These are phyloP conservation scores for Pseudonitzschia pungens DNA, from an alignment of 108 stramenopile genomes.

Conservation along the genomic window DNA sequence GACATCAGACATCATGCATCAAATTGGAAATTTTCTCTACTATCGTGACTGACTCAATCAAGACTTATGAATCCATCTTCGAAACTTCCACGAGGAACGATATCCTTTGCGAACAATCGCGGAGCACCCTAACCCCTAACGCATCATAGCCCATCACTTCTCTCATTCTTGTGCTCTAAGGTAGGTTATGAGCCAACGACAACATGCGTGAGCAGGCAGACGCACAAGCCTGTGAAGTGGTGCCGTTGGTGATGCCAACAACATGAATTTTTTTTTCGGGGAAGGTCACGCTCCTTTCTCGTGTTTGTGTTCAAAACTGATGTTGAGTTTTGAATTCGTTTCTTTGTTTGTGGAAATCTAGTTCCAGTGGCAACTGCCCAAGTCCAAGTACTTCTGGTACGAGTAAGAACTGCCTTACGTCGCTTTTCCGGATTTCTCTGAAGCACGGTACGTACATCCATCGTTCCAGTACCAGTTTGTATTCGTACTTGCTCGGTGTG, in stretches of 20 bases:
- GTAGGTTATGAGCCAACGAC: not conserved
- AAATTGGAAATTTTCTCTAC: no score
- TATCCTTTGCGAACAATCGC: not conserved
- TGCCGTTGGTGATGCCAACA: constrained; percentile 8
- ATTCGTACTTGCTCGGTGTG: no score
- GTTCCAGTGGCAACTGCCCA: no score
- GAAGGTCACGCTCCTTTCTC: not conserved
- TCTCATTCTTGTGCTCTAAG: not conserved
- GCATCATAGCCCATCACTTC: no score
- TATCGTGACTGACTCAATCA: not conserved
- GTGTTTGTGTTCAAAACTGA: not conserved
- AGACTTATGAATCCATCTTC: not conserved
- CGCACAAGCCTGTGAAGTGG: no score
- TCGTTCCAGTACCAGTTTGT: no score
- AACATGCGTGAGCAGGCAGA: not conserved
- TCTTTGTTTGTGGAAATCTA: not conserved
- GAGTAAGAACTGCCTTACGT: no score
- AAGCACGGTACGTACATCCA: no score
- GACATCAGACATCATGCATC: no score
- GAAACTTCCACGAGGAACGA: not conserved
- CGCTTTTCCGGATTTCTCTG: no score
- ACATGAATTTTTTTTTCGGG: not conserved
- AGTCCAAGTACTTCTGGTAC: no score
- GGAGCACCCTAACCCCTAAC: no score
- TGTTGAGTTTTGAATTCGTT: not conserved